These are phyloP conservation scores for Stygiomarasmius scandens DNA, from an alignment of 1,284 basidiomycete genomes.

Conservation along the genomic window DNA sequence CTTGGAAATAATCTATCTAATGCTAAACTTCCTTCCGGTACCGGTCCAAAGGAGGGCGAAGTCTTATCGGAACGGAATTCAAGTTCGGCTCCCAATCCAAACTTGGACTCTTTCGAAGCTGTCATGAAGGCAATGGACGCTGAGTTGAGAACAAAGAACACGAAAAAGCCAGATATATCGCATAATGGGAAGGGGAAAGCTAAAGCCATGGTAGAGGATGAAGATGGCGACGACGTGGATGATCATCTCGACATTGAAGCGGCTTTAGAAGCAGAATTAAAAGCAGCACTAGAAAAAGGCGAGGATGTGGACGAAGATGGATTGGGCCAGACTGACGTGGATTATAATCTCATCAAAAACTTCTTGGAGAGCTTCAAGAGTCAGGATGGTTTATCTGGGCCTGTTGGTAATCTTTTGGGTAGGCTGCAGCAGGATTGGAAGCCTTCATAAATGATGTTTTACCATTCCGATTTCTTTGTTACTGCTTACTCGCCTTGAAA, in stretches of 20 bases:
- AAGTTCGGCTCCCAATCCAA: conserved; percentile 55
- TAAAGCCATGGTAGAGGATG: conserved; percentile 31
- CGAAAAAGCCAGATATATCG: conserved; percentile 21
- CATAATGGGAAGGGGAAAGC: conserved; percentile 28
- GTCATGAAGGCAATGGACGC: conserved; percentile 95
- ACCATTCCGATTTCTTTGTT: not conserved
- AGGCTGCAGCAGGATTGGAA: conserved; percentile 72
- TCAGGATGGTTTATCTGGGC: conserved; percentile 85
- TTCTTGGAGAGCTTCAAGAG: conserved; percentile 93
- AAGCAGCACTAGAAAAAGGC: conserved; percentile 60
- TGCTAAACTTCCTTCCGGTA: conserved; percentile 19
- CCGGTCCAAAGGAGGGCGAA: conserved; percentile 1
- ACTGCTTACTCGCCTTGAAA: too few species aligned
- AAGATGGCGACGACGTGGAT: conserved; percentile 47
- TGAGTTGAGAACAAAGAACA: conserved; percentile 57
- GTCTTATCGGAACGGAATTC: conserved; percentile 16
- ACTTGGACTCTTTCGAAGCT: conserved; percentile 89
- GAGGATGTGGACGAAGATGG: conserved; percentile 54
- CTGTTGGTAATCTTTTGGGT: conserved; percentile 86
- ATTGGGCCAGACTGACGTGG: conserved; percentile 47
- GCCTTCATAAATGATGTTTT: conserved; percentile 49
- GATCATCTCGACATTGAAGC: conserved; percentile 68
- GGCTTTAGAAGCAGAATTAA: conserved; percentile 87
- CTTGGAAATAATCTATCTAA: conserved; percentile 25
- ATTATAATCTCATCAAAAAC: conserved; percentile 92